These are phyloP conservation scores for Hypericum androsaemum DNA, from an alignment of 345 rosid species.

Conservation along the genomic window DNA sequence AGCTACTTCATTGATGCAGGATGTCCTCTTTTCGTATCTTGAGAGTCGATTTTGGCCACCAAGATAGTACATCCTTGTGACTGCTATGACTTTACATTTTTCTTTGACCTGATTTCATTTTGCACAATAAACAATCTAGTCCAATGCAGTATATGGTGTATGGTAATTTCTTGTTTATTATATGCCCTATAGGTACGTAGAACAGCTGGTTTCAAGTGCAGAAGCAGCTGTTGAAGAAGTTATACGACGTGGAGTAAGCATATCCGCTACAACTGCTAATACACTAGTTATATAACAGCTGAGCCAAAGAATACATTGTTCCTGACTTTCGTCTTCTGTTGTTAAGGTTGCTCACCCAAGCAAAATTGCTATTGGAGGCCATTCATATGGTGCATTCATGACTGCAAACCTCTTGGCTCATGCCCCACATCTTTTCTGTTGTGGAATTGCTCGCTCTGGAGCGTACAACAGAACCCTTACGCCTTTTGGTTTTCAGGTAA, in stretches of 20 bases:
- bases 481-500: constrained; percentile 96
- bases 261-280: constrained; percentile 8
- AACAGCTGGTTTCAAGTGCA: constrained; percentile 90
- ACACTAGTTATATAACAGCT: background rate
- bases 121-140: no score
- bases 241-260: constrained; percentile 69
- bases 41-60: no score
- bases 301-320: constrained; percentile 8
- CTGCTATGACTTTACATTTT: no score
- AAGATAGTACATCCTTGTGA: no score
- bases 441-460: constrained; percentile 96
- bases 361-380: constrained; percentile 94
- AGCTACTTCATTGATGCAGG: no score
- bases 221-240: constrained; percentile 99
- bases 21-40: no score
- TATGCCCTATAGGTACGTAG: constrained; percentile 56
- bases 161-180: background rate
- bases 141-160: no score
- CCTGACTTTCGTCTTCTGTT: constrained; percentile 11
- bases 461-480: constrained; percentile 99
- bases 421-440: constrained; percentile 93
- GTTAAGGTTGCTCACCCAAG: constrained; percentile 78
- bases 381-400: constrained; percentile 99
- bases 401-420: constrained; percentile 94
- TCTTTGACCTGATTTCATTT: no score